Conservation (phyloP, 805 yeast species). For the Priceomyces haplophilus region DNA sequence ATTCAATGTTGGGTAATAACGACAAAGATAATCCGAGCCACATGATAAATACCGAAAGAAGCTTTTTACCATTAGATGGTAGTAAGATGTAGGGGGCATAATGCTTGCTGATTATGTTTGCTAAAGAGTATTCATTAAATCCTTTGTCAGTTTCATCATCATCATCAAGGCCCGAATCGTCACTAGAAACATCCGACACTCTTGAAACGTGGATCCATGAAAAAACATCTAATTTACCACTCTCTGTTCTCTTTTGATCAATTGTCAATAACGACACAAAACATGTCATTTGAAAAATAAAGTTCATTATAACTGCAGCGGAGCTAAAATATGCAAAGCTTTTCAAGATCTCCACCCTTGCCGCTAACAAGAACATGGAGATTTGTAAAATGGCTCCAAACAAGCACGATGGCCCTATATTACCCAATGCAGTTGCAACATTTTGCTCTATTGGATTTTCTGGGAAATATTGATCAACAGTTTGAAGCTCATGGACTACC, state of each 20-base stretch:
- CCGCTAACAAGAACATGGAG: constrained; percentile 75
- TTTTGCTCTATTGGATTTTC: constrained; percentile 47
- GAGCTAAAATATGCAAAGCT: constrained; percentile 92
- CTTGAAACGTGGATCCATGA: constrained; percentile 41
- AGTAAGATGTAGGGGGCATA: constrained; percentile 63
- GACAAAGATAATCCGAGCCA: constrained; percentile 70
- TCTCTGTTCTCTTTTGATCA: constrained; percentile 62
- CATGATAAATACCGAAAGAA: constrained; percentile 53
- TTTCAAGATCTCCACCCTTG: constrained; percentile 83
- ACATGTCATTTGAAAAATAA: constrained; percentile 74
- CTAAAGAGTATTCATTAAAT: constrained; percentile 21
- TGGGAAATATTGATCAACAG: constrained; percentile 46
- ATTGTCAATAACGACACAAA: constrained; percentile 70
- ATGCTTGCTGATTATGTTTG: constrained; percentile 38
- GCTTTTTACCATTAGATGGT: constrained; percentile 41
- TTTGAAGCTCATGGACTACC: constrained; percentile 73
- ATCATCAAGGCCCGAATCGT: constrained; percentile 11
- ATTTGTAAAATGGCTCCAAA: constrained; percentile 75
- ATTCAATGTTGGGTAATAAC: constrained; percentile 61
- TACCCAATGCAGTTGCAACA: constrained; percentile 60
- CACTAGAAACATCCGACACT: constrained; percentile 21
- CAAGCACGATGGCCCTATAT: constrained; percentile 84
- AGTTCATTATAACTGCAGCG: constrained; percentile 75
- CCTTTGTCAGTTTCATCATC: constrained; percentile 9
- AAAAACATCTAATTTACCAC: constrained; percentile 55